Base-by-base conservation (phyloP, 2,329 filamentous ascomycete genomes). In the Pseudocercospora fuligena region DNA sequence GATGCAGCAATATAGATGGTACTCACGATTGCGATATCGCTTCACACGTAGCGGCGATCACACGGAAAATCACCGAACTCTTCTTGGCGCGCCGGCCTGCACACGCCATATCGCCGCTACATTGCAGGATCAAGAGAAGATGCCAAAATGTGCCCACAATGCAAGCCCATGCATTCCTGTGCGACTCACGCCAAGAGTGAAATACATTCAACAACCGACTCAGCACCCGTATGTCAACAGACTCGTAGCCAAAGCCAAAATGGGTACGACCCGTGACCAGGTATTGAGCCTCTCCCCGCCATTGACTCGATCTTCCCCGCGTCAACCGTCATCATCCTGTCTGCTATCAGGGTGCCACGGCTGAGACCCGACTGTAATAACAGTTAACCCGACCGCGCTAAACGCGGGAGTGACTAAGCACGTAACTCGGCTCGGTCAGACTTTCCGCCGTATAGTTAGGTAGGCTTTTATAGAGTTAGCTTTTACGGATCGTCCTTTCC, bases 21-120 rank as follows among this genome's bases (percentile, higher is more conserved):
- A 54, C 49, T 54, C 49, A 54, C 49, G 21, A 49, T 49, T 49
- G 46, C 46, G 46, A 49, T n/a, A 23, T 49, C 46, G 46, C 46
- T 49, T 21, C 21, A 36, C 12, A 5, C 46, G 46, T 49, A 14
- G 21, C 46, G 46, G 46, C 46, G 46, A 49, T 49, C 46, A 19
- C 6, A 47, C 43, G 43, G 43, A 47, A 23, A 19, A 21, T 49
- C 19, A 51, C 47, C 47, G 47, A 51, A 5, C 21, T 23, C 11
- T 21, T 51, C 47, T 51, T 51, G 47, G 47, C 47, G 23, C 23
- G 40, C 8, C 40, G 16, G 40, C n/a, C 40, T 43, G 16, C 40
- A 43, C 40, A 7, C n/a, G 40, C 40, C 16, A n/a, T 19, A 43
- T 43, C 40, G 40, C 40, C 16, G n/a, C 40, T 19, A 6, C 40